Evolutionary conservation across 2,329 filamentous ascomycete genomes (phyloP).

Genomic region (Trichoderma atroviride): DNA sequence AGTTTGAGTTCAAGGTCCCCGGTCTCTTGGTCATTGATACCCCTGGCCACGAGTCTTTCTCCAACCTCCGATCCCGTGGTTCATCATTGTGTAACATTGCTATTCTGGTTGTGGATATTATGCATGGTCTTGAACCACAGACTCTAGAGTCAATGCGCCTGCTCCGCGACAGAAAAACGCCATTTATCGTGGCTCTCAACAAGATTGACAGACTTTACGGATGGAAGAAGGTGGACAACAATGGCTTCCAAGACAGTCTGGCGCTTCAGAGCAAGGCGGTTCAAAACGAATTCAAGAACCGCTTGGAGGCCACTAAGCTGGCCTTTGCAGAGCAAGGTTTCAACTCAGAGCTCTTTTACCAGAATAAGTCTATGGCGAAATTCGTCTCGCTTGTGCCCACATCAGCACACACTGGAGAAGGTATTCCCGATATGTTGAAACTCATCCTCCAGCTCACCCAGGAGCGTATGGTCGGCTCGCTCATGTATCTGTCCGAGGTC

Average conservation of each 20-base stretch:
- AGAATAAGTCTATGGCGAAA: slow-evolving; percentile 96
- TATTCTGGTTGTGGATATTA: slow-evolving; percentile 98
- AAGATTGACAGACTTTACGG: slow-evolving; percentile 99
- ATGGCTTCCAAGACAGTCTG: slow-evolving; percentile 93
- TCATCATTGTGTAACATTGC: slow-evolving; percentile 99
- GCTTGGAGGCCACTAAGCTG: slow-evolving; percentile 87
- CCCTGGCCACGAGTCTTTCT: slow-evolving; percentile 99
- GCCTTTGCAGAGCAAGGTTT: slow-evolving; percentile 96
- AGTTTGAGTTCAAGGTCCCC: slow-evolving; percentile 96
- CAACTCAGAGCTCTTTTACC: slow-evolving; percentile 94
- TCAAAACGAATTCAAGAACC: slow-evolving; percentile 90
- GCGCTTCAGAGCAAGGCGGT: slow-evolving; percentile 88
- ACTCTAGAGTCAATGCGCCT: slow-evolving; percentile 97
- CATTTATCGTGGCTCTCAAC: slow-evolving; percentile 98
- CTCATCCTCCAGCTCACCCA: slow-evolving; percentile 89
- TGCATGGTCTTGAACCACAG: slow-evolving; percentile 98
- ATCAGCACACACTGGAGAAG: slow-evolving; percentile 97
- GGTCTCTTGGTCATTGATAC: slow-evolving; percentile 97
- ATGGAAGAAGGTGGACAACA: slow-evolving; percentile 99
- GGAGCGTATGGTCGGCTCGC: slow-evolving; percentile 92
- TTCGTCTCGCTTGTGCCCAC: slow-evolving; percentile 96
- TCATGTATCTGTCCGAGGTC: slow-evolving; percentile 98
- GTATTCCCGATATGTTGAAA: slow-evolving; percentile 98
- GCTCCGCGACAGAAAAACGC: slow-evolving; percentile 89
- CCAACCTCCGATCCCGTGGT: slow-evolving; percentile 92